Conservation (phyloP, 2,329 filamentous ascomycete genomes). For the Ceratocystiopsis sp. region DNA sequence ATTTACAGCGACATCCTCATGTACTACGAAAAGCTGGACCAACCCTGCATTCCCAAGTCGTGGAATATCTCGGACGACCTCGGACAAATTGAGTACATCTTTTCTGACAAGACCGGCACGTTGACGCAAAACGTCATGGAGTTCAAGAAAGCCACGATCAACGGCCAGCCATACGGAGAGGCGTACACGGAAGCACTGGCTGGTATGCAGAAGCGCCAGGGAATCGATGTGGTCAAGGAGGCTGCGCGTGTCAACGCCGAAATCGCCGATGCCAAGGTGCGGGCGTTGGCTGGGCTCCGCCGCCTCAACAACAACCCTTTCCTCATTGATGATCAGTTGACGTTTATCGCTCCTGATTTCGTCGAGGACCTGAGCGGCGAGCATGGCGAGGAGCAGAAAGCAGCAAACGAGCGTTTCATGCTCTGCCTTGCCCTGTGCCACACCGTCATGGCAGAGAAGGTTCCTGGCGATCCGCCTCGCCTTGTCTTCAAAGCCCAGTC, state of each 20-base stretch:
- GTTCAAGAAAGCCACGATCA: conserved; percentile 96
- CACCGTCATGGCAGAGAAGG: conserved; percentile 81
- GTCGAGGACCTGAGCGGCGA: conserved; percentile 66
- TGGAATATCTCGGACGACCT: conserved; percentile 99
- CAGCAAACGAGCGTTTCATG: conserved; percentile 82
- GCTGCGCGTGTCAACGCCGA: conserved; percentile 53
- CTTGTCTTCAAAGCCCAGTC: conserved; percentile 96
- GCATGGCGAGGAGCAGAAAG: conserved; percentile 58
- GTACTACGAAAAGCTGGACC: conserved; percentile 92
- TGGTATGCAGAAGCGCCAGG: conserved; percentile 84
- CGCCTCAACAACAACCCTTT: conserved; percentile 79
- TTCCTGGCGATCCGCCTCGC: conserved; percentile 74
- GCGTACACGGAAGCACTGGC: conserved; percentile 95
- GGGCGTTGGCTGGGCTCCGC: conserved; percentile 57
- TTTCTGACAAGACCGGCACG: conserved; percentile 23
- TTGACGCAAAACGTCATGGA: conserved; percentile 41
- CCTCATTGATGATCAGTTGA: conserved; percentile 73
- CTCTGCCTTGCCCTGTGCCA: conserved; percentile 88
- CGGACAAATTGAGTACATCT: conserved; percentile 97
- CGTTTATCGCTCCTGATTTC: conserved; percentile 83
- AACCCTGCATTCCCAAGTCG: conserved; percentile 89
- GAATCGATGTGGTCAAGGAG: conserved; percentile 73
- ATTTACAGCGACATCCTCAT: conserved; percentile 93
- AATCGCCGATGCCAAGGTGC: conserved; percentile 60
- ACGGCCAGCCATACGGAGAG: conserved; percentile 90